Evolutionary conservation across 495 filamentous ascomycete genomes (phyloP).

Genomic region (Penicillium cinerascens): DNA sequence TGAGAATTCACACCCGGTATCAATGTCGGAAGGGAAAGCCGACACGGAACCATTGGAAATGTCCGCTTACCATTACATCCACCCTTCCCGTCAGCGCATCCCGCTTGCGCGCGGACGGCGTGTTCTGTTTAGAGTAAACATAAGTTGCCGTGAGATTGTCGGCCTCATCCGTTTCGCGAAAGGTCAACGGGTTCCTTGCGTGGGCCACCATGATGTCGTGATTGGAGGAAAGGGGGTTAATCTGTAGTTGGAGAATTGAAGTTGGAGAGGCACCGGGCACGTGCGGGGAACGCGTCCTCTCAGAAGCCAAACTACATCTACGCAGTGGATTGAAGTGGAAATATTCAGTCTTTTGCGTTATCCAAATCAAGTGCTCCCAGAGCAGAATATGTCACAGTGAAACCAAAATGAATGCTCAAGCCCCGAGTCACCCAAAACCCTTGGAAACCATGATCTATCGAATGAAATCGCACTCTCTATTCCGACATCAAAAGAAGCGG

Average conservation of each 20-base stretch:
- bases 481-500: constrained; percentile 19
- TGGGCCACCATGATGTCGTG: constrained; percentile 21
- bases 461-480: constrained; percentile 13
- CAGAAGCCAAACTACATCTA: neutral
- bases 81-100: constrained; percentile 20
- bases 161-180: constrained; percentile 40
- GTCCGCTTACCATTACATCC: constrained; percentile 34
- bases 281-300: constrained; percentile 4
- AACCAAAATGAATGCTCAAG: constrained; percentile 9
- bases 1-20: neutral
- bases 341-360: neutral
- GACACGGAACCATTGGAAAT: neutral
- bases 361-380: constrained; percentile 19
- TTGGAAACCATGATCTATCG: constrained; percentile 30
- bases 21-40: neutral
- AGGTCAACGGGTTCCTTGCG: constrained; percentile 14
- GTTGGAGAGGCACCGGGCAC: constrained; percentile 4
- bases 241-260: neutral
- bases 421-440: constrained; percentile 2
- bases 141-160: constrained; percentile 33
- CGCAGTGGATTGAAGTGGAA: neutral
- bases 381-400: constrained; percentile 25
- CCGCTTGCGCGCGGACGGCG: neutral
- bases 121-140: constrained; percentile 30
- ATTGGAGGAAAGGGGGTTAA: neutral